Percentiles rank a stretch among this genome's conserved stretches.
Evolutionary conservation across 306 rosid genomes (phyloP).

Genomic region (peach (Prunus persica)): Prunus_persica_NCBIv2 NC_034009.1:11785001-11785500

Average conservation of each 20-base stretch:
- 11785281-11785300: slow-evolving; percentile 80
- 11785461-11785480: slow-evolving; percentile 82
- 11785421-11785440: slow-evolving; percentile 70
- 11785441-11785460: slow-evolving; percentile 65
- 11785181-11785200: slow-evolving; percentile 80
- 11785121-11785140: slow-evolving; percentile 84
- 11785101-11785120: slow-evolving; percentile 81
- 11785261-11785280: slow-evolving; percentile 74
- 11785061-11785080: slow-evolving; percentile 82
- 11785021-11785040: slow-evolving; percentile 69
- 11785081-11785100: slow-evolving; percentile 64
- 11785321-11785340: slow-evolving; percentile 83
- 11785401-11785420: slow-evolving; percentile 86
- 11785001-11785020: slow-evolving; percentile 55
- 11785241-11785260: slow-evolving; percentile 72
- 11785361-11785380: slow-evolving; percentile 72
- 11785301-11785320: slow-evolving; percentile 78
- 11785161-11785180: slow-evolving; percentile 60
- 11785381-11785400: slow-evolving; percentile 74
- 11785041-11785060: slow-evolving; percentile 91
- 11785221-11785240: slow-evolving; percentile 91
- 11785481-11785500: slow-evolving; percentile 74
- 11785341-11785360: slow-evolving; percentile 82
- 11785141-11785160: slow-evolving; percentile 52
- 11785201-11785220: slow-evolving; percentile 74